These are phyloP conservation scores for Nicotiana paniculata DNA, from an alignment of 257 asterid genomes.

Conservation along the genomic window DNA sequence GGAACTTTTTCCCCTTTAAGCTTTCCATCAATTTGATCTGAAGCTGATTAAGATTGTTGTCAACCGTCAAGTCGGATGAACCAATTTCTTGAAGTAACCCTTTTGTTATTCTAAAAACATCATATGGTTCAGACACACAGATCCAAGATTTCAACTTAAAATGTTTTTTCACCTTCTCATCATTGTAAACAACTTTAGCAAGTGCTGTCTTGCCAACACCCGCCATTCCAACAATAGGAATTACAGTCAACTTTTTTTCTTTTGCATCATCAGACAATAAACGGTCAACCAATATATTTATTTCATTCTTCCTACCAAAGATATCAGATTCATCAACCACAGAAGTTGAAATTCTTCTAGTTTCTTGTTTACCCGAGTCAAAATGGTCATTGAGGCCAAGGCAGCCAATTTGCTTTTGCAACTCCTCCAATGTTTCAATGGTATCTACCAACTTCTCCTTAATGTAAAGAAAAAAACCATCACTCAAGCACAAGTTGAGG, in stretches of 20 bases:
- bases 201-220: not conserved
- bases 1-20: not conserved
- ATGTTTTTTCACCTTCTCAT: not conserved
- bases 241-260: not conserved
- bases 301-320: conserved; percentile 1
- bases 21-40: conserved; percentile 5
- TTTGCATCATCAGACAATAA: not conserved
- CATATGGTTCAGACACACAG: conserved; percentile 14
- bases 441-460: not conserved
- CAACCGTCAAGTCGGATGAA: not conserved
- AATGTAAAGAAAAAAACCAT: not conserved
- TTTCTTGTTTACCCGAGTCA: not conserved
- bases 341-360: conserved; percentile 11
- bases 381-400: not conserved
- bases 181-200: conserved; percentile 17
- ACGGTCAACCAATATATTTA: not conserved
- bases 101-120: conserved; percentile 3
- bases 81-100: not conserved
- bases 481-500: not conserved
- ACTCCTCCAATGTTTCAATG: not conserved
- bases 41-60: not conserved
- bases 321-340: not conserved
- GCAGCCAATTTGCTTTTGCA: not conserved
- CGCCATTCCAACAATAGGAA: conserved; percentile 10
- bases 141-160: conserved; percentile 10